These are phyloP conservation scores for Ogataea minuta DNA, from an alignment of 805 yeast genomes.

Conservation along the genomic window DNA sequence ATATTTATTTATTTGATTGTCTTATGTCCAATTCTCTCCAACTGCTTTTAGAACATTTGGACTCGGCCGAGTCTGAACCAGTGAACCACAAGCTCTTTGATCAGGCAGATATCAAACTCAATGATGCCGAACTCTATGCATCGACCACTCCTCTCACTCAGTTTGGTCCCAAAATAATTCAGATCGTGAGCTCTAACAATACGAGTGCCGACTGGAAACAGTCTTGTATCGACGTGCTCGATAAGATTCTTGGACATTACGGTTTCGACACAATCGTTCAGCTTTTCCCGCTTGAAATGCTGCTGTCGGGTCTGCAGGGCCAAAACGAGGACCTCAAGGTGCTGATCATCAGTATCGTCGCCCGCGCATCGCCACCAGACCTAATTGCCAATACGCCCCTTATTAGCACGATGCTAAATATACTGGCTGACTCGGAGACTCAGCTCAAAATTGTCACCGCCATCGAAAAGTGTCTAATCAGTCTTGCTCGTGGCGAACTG, in stretches of 20 bases:
- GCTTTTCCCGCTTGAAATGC: conserved; percentile 24
- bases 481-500: conserved; percentile 30
- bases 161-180: conserved; percentile 23
- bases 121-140: conserved; percentile 17
- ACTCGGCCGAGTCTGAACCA: conserved; percentile 5
- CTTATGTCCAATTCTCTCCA: not conserved
- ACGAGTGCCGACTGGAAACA: conserved; percentile 24
- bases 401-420: conserved; percentile 23
- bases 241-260: conserved; percentile 27
- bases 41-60: conserved; percentile 5
- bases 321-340: conserved; percentile 27
- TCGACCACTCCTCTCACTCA: conserved; percentile 13
- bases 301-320: conserved; percentile 32
- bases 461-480: conserved; percentile 24
- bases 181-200: conserved; percentile 25
- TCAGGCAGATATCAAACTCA: conserved; percentile 19
- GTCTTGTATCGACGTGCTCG: conserved; percentile 23
- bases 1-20: not conserved
- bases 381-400: conserved; percentile 34
- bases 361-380: conserved; percentile 32
- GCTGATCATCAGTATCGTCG: conserved; percentile 26
- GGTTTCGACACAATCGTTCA: conserved; percentile 30
- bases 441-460: conserved; percentile 23
- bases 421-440: conserved; percentile 22
- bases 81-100: conserved; percentile 19